Percentiles rank a stretch among this genome's conserved stretches.
Evolutionary conservation across 352 stramenopile genomes (phyloP).

Genomic region (Phytopythium chamaehyphon): DNA sequence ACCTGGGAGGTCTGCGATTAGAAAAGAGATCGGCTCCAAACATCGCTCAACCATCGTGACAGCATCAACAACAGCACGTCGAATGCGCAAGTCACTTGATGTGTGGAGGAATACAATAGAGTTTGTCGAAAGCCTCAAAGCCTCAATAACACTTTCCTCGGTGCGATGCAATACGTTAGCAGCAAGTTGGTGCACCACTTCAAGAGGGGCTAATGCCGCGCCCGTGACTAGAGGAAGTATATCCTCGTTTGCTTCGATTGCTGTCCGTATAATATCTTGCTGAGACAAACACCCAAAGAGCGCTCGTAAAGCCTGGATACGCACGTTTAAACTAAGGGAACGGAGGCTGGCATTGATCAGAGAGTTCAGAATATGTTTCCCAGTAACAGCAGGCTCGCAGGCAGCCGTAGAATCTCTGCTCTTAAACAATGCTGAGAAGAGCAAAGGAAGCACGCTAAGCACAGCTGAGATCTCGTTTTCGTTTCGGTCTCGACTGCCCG

Average conservation of each 20-base stretch:
- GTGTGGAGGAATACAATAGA: conserved; percentile 52
- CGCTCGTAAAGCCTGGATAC: conserved; percentile 34
- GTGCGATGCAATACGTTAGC: conserved; percentile 6
- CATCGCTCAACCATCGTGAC: conserved; percentile 28
- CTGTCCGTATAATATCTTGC: not conserved
- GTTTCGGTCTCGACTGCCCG: conserved; percentile 17
- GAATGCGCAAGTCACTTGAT: conserved; percentile 22
- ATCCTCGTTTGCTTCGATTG: not conserved
- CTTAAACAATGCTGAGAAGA: conserved; percentile 17
- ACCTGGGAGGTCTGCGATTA: not conserved
- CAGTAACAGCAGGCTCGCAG: not conserved
- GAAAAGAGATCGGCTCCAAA: conserved; percentile 22
- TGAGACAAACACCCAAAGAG: conserved; percentile 37
- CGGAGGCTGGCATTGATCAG: conserved; percentile 36
- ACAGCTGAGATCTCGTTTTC: conserved; percentile 33
- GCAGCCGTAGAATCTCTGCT: not conserved
- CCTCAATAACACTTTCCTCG: conserved; percentile 27
- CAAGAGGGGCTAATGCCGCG: conserved; percentile 35
- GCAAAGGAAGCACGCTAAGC: conserved; percentile 28
- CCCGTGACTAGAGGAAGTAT: conserved; percentile 27
- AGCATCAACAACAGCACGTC: conserved; percentile 28
- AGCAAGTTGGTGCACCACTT: conserved; percentile 31
- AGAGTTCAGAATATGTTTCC: conserved; percentile 21
- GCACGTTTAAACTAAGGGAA: conserved; percentile 16
- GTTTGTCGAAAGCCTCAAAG: conserved; percentile 36